Conservation (phyloP, 202 grass and related monocot genomes). For the Carex sylvatica region DNA sequence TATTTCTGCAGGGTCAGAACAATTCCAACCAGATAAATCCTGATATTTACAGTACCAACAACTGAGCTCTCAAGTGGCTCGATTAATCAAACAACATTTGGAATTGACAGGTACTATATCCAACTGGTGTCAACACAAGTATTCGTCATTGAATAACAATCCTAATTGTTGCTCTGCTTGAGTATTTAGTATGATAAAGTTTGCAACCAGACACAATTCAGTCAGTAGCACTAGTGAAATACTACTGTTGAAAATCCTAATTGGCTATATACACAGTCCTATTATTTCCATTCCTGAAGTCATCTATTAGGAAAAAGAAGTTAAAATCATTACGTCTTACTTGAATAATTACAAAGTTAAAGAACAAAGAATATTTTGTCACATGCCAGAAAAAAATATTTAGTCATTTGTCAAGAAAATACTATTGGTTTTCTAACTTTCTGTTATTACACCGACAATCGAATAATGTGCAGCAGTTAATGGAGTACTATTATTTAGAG, state of each 20-base stretch:
- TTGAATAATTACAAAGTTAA: conserved; percentile 18
- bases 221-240: not conserved
- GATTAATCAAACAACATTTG: not conserved
- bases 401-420: not conserved
- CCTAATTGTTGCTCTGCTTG: not conserved
- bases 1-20: not conserved
- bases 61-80: not conserved
- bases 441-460: not conserved
- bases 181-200: not conserved
- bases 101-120: not conserved
- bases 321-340: not conserved
- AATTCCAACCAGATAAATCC: not conserved
- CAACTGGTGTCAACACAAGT: not conserved
- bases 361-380: not conserved
- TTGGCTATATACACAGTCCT: not conserved
- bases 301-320: not conserved
- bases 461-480: not conserved
- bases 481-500: not conserved
- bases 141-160: not conserved
- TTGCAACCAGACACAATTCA: not conserved
- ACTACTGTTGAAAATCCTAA: not conserved
- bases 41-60: not conserved
- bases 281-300: not conserved
- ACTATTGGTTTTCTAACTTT: not conserved
- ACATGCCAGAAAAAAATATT: not conserved